A percentile compares a stretch with the other conserved stretches of the same genome.
phyloP scores from a whole-genome alignment of 805 yeast species.

The Yamadazyma paraphyllophila region DNA sequence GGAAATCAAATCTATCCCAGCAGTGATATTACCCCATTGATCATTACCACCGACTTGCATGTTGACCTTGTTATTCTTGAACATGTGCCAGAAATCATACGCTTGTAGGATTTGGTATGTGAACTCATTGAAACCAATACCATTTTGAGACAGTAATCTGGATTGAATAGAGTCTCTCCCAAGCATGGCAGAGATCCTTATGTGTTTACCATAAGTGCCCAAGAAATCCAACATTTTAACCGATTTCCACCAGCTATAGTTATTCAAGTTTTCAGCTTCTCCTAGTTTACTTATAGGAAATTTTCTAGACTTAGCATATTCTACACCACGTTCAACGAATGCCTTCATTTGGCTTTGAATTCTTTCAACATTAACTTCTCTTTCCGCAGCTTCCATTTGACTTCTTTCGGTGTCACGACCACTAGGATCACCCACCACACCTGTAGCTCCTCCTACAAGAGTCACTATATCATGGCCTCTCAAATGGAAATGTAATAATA shows the following conservation, averaged over 20 bases:
- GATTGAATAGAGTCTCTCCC: slow-evolving; percentile 83
- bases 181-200: slow-evolving; percentile 83
- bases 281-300: slow-evolving; percentile 36
- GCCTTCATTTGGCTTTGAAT: slow-evolving; percentile 61
- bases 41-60: slow-evolving; percentile 95
- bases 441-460: slow-evolving; percentile 93
- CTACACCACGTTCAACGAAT: slow-evolving; percentile 61
- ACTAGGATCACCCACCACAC: slow-evolving; percentile 94
- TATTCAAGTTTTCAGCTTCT: slow-evolving; percentile 50
- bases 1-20: slow-evolving; percentile 85
- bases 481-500: slow-evolving; percentile 75
- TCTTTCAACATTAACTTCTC: slow-evolving; percentile 54
- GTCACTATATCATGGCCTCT: slow-evolving; percentile 86
- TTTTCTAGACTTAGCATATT: slow-evolving; percentile 57
- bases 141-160: slow-evolving; percentile 64
- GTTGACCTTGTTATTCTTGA: slow-evolving; percentile 53
- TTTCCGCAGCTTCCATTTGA: slow-evolving; percentile 49
- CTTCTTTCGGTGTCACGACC: slow-evolving; percentile 80
- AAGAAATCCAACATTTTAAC: slow-evolving; percentile 76
- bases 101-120: slow-evolving; percentile 92
- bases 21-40: slow-evolving; percentile 97
- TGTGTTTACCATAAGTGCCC: slow-evolving; percentile 69
- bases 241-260: slow-evolving; percentile 82
- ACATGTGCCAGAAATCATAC: slow-evolving; percentile 84
- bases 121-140: slow-evolving; percentile 92